These are phyloP conservation scores for Globomyces sp. DNA, from an alignment of 371 early-diverging fungal genomes.

Conservation along the genomic window DNA sequence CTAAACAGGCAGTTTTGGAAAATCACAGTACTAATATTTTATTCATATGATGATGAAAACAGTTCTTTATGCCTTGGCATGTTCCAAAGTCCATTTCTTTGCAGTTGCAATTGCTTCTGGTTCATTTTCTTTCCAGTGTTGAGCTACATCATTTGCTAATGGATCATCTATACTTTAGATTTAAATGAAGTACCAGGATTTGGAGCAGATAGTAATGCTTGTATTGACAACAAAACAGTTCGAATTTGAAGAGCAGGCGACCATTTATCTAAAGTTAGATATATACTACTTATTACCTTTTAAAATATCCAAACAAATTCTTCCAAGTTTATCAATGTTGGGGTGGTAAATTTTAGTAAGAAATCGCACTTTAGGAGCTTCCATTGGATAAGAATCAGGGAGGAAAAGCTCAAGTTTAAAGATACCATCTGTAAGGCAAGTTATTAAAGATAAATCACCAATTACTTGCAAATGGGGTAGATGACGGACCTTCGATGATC, in stretches of 20 bases:
- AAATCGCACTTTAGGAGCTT: constrained; percentile 98
- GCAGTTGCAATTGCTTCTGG: constrained; percentile 86
- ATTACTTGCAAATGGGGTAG: constrained; percentile 97
- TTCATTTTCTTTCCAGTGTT: constrained; percentile 97
- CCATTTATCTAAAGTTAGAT: constrained; percentile 84
- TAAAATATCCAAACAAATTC: constrained; percentile 98
- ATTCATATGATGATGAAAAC: no score
- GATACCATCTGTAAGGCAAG: constrained; percentile 70
- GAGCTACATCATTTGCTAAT: constrained; percentile 97
- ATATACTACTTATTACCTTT: constrained; percentile 64
- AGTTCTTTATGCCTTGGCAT: background rate
- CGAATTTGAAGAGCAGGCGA: constrained; percentile 97
- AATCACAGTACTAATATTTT: no score
- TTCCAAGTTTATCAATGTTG: constrained; percentile 98
- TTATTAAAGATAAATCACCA: background rate
- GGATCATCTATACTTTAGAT: constrained; percentile 75
- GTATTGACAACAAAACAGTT: constrained; percentile 96
- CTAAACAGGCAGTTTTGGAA: no score
- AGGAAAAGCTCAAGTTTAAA: constrained; percentile 96
- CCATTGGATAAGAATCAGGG: constrained; percentile 98
- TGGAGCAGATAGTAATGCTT: constrained; percentile 98
- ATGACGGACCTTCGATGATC: constrained; percentile 90
- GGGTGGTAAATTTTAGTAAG: constrained; percentile 99
- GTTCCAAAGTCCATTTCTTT: constrained; percentile 9
- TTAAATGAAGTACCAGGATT: constrained; percentile 65